Conservation (phyloP, 768 basidiomycete genomes). For the Auricularia sp. region DNA sequence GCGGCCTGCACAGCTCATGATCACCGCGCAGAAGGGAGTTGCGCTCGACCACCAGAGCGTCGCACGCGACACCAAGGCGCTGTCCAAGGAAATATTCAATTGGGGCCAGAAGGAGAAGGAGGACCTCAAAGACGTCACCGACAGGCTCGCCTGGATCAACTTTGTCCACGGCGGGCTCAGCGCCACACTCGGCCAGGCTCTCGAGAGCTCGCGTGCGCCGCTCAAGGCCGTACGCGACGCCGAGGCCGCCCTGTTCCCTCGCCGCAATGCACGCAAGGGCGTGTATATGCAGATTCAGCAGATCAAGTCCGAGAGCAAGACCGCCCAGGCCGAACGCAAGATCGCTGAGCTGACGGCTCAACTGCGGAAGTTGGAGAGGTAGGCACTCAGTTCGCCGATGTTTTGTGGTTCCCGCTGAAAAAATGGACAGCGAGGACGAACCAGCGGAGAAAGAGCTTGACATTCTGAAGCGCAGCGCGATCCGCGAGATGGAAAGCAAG, state of each 20-base stretch:
- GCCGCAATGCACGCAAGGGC: constrained; percentile 48
- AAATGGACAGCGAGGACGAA: constrained; percentile 36
- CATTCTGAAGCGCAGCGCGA: constrained; percentile 63
- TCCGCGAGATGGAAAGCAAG: constrained; percentile 60
- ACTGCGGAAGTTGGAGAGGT: constrained; percentile 48
- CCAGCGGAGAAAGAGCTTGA: constrained; percentile 60
- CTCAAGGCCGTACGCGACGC: constrained; percentile 66
- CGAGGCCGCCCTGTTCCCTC: constrained; percentile 50
- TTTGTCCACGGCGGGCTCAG: constrained; percentile 66
- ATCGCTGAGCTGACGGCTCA: constrained; percentile 61
- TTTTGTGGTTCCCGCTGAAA: background rate
- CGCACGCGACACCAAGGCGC: constrained; percentile 54
- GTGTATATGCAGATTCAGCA: constrained; percentile 52
- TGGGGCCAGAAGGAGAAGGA: constrained; percentile 68
- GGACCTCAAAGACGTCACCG: constrained; percentile 75
- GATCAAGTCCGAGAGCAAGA: constrained; percentile 58
- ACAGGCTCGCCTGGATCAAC: constrained; percentile 73
- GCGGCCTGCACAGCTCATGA: constrained; percentile 63
- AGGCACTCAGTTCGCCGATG: background rate
- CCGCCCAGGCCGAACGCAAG: constrained; percentile 50
- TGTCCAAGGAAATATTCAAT: constrained; percentile 76
- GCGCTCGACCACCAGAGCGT: constrained; percentile 64
- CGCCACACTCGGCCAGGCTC: constrained; percentile 44
- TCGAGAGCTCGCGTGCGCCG: constrained; percentile 55
- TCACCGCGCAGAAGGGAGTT: constrained; percentile 69